Percentiles rank a stretch among this genome's conserved stretches.
phyloP scores from a whole-genome alignment of 192 early-diverging fungal species.

The Gonapodya sp. region DNA sequence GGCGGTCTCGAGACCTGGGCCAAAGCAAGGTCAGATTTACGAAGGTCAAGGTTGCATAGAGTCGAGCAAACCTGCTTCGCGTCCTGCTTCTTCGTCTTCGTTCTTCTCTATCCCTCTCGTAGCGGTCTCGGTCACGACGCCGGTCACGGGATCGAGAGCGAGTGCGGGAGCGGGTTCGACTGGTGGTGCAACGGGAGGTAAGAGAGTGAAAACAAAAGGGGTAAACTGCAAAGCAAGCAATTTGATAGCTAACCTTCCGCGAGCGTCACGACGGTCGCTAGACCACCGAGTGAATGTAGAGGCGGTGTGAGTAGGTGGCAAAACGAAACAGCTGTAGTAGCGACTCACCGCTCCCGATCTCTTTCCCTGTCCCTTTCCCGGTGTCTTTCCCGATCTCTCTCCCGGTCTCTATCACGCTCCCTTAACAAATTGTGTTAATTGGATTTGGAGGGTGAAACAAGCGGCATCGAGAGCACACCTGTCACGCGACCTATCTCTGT shows the following conservation, averaged over 20 bases:
- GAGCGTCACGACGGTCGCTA: no score
- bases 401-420: neutral
- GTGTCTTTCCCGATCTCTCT: neutral
- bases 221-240: no score
- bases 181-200: no score
- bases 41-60: neutral
- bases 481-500: neutral
- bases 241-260: no score
- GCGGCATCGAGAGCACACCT: neutral
- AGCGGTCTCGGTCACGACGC: neutral
- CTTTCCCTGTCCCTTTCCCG: neutral
- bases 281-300: no score
- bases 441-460: neutral
- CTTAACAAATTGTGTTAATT: neutral
- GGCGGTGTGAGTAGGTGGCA: no score
- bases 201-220: no score
- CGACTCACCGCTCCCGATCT: neutral
- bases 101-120: neutral
- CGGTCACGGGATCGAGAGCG: conserved; percentile 3
- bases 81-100: neutral
- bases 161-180: neutral
- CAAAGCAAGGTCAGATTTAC: neutral
- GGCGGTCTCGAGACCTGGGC: conserved; percentile 1
- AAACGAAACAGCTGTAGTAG: no score
- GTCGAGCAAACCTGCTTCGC: neutral